Base-by-base conservation (phyloP, 352 stramenopile species). In the Elongisporangium prolatum region DNA sequence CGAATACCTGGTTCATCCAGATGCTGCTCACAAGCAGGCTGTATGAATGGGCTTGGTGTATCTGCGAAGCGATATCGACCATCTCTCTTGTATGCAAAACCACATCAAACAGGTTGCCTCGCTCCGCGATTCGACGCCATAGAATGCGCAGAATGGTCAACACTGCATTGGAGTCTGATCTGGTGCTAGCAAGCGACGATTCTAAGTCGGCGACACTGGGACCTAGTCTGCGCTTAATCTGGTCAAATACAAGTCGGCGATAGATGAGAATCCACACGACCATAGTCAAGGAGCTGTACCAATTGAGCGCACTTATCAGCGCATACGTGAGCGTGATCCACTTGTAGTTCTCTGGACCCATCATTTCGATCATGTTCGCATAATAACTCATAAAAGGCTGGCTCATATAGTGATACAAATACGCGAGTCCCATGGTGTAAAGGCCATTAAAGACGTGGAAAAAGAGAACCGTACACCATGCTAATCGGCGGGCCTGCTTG, bases 1-100 rank as follows among this genome's bases (percentile, higher is more conserved):
- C 55, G 28, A 73, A 76, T 13, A 71, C 16, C 56, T 74, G 61
- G 22, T 76, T 74, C 50, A 74, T 67, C 68, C 65, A 73, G 9
- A 72, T 50, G 9, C 47, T 75, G 22, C 59, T 72, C 48, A 75
- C 69, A 13, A 69, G 55, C 14, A 68, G 59, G 47, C 68, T 75
- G 2, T 53, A 75, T 10, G 54, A 70, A 28, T 75, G 51, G 1
- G 64, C 64, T 21, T 75, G 68, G 1, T 68, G 50, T 3, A 55
- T 72, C 47, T 72, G 64, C 8, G 68, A 75, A 4, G 51, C 48
- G 37, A 75, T 70, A 44, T 75, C 64, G 5, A 50, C 24, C 14
- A 72, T 49, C 18, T 75, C 68, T 9, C 58, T 44, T 21, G 64
- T 57, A 4, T 70, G 47, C 13, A 75, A 56, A 24, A 68, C 28